Conservation (phyloP, 163 green algal species). For the Scenedesmus sp. region DNA sequence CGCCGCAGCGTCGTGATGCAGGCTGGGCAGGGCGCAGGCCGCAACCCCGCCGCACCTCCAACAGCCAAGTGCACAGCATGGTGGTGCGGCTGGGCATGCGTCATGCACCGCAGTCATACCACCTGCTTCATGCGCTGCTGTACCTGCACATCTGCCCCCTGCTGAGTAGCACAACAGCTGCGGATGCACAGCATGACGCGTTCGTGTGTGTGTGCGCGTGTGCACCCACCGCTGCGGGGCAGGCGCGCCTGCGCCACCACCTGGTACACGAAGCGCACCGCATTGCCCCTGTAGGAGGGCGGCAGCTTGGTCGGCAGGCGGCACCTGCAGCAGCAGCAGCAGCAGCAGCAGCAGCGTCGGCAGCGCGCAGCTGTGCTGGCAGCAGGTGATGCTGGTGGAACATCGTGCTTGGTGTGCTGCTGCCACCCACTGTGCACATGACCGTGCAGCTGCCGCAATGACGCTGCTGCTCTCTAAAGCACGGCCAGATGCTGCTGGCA, state of each 20-base stretch:
- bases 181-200: neutral
- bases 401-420: neutral
- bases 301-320: slow-evolving; percentile 60
- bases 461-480: neutral
- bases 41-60: too few species aligned
- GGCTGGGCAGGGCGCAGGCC: too few species aligned
- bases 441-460: neutral
- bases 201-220: too few species aligned
- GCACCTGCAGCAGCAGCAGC: slow-evolving; percentile 38
- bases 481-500: too few species aligned
- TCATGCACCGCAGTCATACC: too few species aligned
- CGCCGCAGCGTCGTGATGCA: too few species aligned
- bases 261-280: slow-evolving; percentile 61
- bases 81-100: too few species aligned
- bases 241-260: slow-evolving; percentile 38
- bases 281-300: slow-evolving; percentile 63
- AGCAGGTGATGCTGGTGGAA: neutral
- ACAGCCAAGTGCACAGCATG: neutral
- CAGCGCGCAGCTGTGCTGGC: neutral
- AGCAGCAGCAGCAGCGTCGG: neutral
- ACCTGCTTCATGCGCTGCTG: too few species aligned
- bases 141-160: too few species aligned
- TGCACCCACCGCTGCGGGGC: neutral
- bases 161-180: too few species aligned
- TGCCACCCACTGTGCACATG: neutral